A percentile compares a stretch with the other conserved stretches of the same genome.
These are phyloP conservation scores for Closterium sp. DNA, from an alignment of 139 green algal genomes.

Conservation along the genomic window DNA sequence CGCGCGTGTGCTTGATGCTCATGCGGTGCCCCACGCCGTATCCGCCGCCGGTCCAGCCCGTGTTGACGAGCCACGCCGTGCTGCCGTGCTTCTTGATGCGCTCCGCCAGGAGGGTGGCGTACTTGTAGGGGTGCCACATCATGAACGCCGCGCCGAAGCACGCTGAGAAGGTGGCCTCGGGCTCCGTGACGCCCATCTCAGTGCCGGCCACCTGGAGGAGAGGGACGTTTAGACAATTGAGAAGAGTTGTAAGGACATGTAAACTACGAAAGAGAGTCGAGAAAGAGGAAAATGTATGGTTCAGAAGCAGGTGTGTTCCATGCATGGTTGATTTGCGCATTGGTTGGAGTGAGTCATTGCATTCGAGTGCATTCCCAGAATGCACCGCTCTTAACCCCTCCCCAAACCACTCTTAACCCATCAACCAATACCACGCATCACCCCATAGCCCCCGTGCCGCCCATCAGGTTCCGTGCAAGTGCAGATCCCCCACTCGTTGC, in stretches of 20 bases:
- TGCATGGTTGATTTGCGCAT: too few species aligned
- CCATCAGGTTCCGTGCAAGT: too few species aligned
- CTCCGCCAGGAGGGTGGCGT: slow-evolving; percentile 85
- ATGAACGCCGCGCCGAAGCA: slow-evolving; percentile 62
- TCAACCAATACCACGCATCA: too few species aligned
- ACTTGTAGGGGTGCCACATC: slow-evolving; percentile 84
- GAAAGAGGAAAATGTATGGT: too few species aligned
- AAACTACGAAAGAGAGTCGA: too few species aligned
- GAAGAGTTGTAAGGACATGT: too few species aligned
- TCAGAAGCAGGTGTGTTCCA: too few species aligned
- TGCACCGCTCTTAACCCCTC: too few species aligned
- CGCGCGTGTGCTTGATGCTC: slow-evolving; percentile 85
- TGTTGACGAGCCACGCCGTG: slow-evolving; percentile 87
- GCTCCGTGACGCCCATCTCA: slow-evolving; percentile 89
- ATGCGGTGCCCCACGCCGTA: slow-evolving; percentile 82
- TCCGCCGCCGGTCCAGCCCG: slow-evolving; percentile 68
- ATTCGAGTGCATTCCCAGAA: too few species aligned
- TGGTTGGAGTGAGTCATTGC: too few species aligned
- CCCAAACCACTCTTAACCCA: too few species aligned
- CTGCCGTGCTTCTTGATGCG: slow-evolving; percentile 82
- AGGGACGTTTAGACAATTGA: neutral
- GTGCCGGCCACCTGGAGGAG: slow-evolving; percentile 78
- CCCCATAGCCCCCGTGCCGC: too few species aligned
- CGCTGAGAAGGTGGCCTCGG: slow-evolving; percentile 75
- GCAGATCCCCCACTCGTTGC: neutral